Base-by-base conservation (phyloP, 495 filamentous ascomycete species). In the Aspergillus nidulans region DNA sequence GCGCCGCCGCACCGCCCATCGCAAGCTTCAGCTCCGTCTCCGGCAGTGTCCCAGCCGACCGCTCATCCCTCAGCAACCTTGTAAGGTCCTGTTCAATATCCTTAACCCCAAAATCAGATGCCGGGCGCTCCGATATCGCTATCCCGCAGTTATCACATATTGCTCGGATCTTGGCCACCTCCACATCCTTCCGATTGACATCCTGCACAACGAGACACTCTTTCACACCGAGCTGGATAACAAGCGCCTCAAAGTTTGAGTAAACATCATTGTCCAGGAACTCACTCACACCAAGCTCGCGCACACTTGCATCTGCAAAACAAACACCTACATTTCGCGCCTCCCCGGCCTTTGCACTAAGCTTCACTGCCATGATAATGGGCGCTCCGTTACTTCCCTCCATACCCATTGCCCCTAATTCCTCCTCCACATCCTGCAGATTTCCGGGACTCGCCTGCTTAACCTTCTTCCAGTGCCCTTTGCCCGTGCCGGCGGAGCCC, bases 221-320 rank as follows among this genome's bases (percentile, higher is more conserved):
- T 70, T 89, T 95, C 36, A 96, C 91, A 10, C 94, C 95, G 1
- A 97, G 79, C 67, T 97, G 95, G 61, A 99, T 99, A 26, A 99
- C 80, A 23, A 97, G 76, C 21, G 91, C 91, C 73, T 99, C 94
- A 53, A 99, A 92, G 67, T 99, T 97, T 39, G 94, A 97, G 69
- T 96, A 99, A 12, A 96, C 77, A 66, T 99, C 95, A 61, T 97
- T 99, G 76, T 99, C 94, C 23, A 95, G 78, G 63, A 99, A 99
- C 66, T 99, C 94, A 77, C 88, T 95, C 34, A 99, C 91, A 23
- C 94, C 94, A 0, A 99, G 81, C 71, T 99, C 94, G 47, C 95
- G 80, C 57, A 96, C 92, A 62, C 89, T 97, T 9, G 94, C 94
- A 81, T 99, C 94, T 7, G 95, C 94, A 73, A 99, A 99, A 71